Percentiles rank a stretch among this genome's conserved stretches.
These are phyloP conservation scores for Phragmites australis DNA, from an alignment of 176 grass and related monocot species.

Conservation along the genomic window DNA sequence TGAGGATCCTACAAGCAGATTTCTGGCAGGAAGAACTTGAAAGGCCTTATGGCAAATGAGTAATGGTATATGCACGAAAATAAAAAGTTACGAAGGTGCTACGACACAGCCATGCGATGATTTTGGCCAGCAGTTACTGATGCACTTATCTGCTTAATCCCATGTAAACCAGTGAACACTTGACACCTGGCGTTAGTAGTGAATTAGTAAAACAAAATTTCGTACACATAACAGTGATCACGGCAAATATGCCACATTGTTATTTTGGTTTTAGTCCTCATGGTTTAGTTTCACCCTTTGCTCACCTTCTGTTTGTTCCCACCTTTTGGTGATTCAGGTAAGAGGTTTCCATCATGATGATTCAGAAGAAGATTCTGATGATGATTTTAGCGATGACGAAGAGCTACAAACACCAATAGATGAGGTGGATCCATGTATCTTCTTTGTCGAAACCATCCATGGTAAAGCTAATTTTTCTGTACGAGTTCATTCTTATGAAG, in stretches of 20 bases:
- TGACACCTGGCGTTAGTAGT: too few relatives aligned
- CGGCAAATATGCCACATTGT: background rate
- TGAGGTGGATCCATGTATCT: conserved; percentile 90
- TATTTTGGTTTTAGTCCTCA: background rate
- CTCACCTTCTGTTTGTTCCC: background rate
- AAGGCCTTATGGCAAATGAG: background rate
- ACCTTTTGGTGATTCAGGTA: conserved; percentile 51
- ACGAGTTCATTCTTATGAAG: background rate
- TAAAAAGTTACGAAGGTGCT: too few relatives aligned
- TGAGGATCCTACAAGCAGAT: background rate
- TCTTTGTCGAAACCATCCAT: conserved; percentile 82
- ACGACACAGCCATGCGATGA: too few relatives aligned
- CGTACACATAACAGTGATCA: too few relatives aligned
- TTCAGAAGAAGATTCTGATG: conserved; percentile 63
- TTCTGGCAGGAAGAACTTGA: conserved; percentile 7
- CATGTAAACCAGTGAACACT: too few relatives aligned
- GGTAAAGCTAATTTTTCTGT: conserved; percentile 38
- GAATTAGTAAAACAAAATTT: too few relatives aligned
- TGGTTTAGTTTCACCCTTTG: background rate
- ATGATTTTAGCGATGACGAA: conserved; percentile 71
- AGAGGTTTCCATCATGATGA: conserved; percentile 81
- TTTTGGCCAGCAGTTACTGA: too few relatives aligned
- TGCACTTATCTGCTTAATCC: too few relatives aligned
- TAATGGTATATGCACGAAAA: too few relatives aligned
- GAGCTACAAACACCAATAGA: conserved; percentile 82